phyloP scores from a whole-genome alignment of 169 alveolate species.

The Cryptosporidium ryanae region DNA sequence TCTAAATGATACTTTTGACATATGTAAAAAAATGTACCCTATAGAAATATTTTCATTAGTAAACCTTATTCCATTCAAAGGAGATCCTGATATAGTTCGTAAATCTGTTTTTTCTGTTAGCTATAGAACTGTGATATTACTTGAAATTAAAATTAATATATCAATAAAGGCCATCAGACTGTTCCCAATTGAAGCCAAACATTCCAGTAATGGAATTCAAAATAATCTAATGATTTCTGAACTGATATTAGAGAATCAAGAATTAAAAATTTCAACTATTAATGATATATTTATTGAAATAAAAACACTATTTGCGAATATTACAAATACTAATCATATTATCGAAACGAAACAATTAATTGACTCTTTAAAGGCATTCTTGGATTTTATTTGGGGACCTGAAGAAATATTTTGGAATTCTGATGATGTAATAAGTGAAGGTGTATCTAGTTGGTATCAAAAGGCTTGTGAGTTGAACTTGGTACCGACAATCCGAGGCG shows the following conservation, averaged over 20 bases:
- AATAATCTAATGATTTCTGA: slow-evolving; percentile 9
- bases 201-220: not conserved
- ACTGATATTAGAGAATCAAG: slow-evolving; percentile 13
- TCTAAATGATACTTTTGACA: slow-evolving; percentile 5
- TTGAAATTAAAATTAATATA: slow-evolving; percentile 18
- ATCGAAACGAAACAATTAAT: too few relatives aligned
- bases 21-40: slow-evolving; percentile 1
- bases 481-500: slow-evolving; percentile 2
- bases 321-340: not conserved
- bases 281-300: not conserved
- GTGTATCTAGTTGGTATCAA: slow-evolving; percentile 18
- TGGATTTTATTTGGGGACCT: slow-evolving; percentile 46
- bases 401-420: slow-evolving; percentile 18
- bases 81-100: not conserved
- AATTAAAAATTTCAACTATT: not conserved
- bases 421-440: not conserved
- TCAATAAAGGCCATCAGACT: not conserved
- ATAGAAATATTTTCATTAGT: slow-evolving; percentile 1
- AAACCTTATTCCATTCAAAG: not conserved
- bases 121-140: not conserved
- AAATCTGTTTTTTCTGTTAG: slow-evolving; percentile 15
- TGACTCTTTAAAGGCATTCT: slow-evolving; percentile 8
- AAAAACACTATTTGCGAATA: not conserved
- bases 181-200: slow-evolving; percentile 43
- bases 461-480: not conserved